Base-by-base conservation (phyloP, 306 rosid species). In the Cajanus cajan region DNA sequence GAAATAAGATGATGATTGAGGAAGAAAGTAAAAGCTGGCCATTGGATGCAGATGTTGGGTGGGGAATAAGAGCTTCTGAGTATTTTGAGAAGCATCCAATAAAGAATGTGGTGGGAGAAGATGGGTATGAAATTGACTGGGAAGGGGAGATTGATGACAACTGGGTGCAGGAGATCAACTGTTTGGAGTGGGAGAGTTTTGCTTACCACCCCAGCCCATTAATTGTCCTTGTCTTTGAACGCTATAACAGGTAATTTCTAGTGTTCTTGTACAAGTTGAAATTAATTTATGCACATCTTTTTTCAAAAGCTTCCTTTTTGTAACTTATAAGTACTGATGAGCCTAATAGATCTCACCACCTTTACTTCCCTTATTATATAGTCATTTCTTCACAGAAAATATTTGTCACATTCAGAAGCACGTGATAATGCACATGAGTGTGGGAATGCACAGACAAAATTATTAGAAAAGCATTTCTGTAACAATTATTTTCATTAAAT, bases 181-280 rank as follows among this genome's bases (percentile, higher is more conserved):
- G 93, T 54, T 85, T 91, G 87, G 97, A 95, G 80, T 93, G 99
- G 98, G 99, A 95, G 81, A 90, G 89, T 86, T 89, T 87, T 88
- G 99, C 98, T 79, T 93, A 88, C 78, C 98, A 91, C 82, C 98
- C 99, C 3, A 93, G 97, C 83, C 99, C 98, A 6, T 90, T 95
- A 13, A 79, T 95, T 77, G 98, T 95, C 67, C 91, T 90, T 68
- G 99, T 93, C 68, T 95, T 93, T 43, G 97, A 91, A 82, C 88
- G 98, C 71, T 95, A 95, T 52, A 84, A 88, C 85, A 90, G 96
- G 98, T 93, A 67, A 65, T 45, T 58, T 3, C 41, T 47, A 2
- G 16, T 62, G 25, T 13, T 67, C 45, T 58, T 19, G 34, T 1
- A 28, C 31, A 28, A 28, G 31, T 28, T 28, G 31, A 28, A 28